Base-by-base conservation (phyloP, 768 basidiomycete species). In the Kwoniella botswanensis region DNA sequence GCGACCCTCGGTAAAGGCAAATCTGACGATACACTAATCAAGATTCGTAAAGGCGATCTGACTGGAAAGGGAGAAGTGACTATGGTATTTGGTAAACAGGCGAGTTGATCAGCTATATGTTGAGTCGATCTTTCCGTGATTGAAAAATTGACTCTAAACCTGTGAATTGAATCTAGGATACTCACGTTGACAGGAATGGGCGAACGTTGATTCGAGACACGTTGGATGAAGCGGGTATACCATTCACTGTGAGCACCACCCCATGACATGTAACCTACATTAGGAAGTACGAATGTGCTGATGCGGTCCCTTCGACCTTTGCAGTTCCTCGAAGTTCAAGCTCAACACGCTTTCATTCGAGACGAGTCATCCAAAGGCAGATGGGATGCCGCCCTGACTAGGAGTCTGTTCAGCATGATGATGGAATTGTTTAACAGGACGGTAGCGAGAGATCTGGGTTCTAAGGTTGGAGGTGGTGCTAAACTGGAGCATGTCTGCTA, bases 31-130 rank as follows among this genome's bases (percentile, higher is more conserved):
- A 89, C 93, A 3, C 89, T 98, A 57, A 84, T 85, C 55, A 88
- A 88, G 66, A 92, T 93, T 58, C 85, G 85, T 56, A 89, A 88
- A 1, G 94, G 95, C 1, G 91, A 93, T 68, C 82, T 98, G 68
- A 87, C 85, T 4, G 88, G 87, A 17, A 93, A 93, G 78, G 93
- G 91, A 56, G 94, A 97, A 80, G 84, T 97, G 13, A 90, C 94
- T 88, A 91, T 97, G 91, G 93, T 98, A 63, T 98, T 98, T 79
- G 96, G 96, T 7, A 94, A 95, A 82, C 93, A 95, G 87, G 92
- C 89, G 75, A 67, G 71, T 60, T 6, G 46, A 15, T 17, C 46
- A 46, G 44, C 44, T 46, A 0, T 6, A 2, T 18, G 11, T 55
- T 22, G 12, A 12, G 24, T 26, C 24, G 24, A 26, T 26, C 24